A percentile compares a stretch with the other conserved stretches of the same genome.
These are phyloP conservation scores for Podaxis mareebaensis DNA, from an alignment of 768 basidiomycete genomes.

Conservation along the genomic window DNA sequence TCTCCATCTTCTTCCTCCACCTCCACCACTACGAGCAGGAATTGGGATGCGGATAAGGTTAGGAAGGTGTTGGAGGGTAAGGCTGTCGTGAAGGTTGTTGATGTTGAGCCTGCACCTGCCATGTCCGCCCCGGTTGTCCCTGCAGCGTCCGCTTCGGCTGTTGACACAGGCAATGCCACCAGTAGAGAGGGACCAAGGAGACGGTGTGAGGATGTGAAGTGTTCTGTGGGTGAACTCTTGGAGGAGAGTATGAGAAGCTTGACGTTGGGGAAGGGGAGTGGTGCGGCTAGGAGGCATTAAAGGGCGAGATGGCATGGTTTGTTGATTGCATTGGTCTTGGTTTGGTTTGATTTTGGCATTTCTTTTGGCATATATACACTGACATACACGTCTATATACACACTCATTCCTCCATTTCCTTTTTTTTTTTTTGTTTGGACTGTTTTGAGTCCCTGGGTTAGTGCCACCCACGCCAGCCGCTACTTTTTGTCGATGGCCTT, in stretches of 20 bases:
- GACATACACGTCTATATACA: neutral
- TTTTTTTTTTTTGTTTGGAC: slow-evolving; percentile 3
- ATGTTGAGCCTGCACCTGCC: slow-evolving; percentile 53
- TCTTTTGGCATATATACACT: neutral
- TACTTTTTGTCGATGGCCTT: too few species aligned
- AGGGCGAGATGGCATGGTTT: neutral
- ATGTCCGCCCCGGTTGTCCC: slow-evolving; percentile 14
- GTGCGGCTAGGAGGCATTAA: slow-evolving; percentile 16
- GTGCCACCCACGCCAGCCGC: neutral
- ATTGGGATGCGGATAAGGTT: slow-evolving; percentile 75
- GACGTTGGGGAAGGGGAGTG: slow-evolving; percentile 54
- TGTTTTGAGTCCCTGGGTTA: slow-evolving; percentile 13
- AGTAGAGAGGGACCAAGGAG: slow-evolving; percentile 2
- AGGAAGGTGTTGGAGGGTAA: slow-evolving; percentile 79
- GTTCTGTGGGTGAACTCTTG: slow-evolving; percentile 38
- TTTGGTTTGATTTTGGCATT: slow-evolving; percentile 1
- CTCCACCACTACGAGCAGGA: slow-evolving; percentile 22
- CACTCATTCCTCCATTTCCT: slow-evolving; percentile 17
- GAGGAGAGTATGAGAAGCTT: slow-evolving; percentile 73
- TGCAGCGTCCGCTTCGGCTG: slow-evolving; percentile 7
- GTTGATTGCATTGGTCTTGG: neutral
- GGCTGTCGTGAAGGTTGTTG: slow-evolving; percentile 78
- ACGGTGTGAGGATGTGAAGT: slow-evolving; percentile 20
- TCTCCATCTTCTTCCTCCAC: slow-evolving; percentile 26
- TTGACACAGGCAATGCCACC: neutral